Conservation (phyloP, 768 basidiomycete genomes). For the Xerocomus potaroensis region DNA sequence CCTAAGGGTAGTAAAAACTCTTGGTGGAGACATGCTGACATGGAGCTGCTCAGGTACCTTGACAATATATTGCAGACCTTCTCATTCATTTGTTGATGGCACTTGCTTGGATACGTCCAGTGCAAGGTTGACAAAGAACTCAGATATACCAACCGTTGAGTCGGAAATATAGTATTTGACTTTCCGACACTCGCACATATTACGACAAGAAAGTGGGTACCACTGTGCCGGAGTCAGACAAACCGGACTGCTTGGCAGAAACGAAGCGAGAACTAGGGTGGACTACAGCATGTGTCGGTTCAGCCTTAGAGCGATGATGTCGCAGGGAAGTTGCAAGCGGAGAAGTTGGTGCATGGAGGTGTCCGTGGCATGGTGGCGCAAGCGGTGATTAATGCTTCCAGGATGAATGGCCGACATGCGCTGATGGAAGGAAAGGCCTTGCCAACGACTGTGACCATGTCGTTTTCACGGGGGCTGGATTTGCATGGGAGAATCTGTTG, state of each 20-base stretch:
- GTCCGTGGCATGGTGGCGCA: conserved; percentile 26
- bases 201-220: conserved; percentile 1
- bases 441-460: conserved; percentile 9
- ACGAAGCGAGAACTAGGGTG: conserved; percentile 10
- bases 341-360: conserved; percentile 19
- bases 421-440: conserved; percentile 19
- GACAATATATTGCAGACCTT: conserved; percentile 9
- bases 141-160: not conserved
- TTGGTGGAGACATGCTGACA: conserved; percentile 1
- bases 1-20: not conserved
- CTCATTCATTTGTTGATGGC: conserved; percentile 16
- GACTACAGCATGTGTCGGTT: conserved; percentile 10
- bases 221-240: conserved; percentile 3
- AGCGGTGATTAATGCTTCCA: conserved; percentile 29
- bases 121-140: not conserved
- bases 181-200: not conserved
- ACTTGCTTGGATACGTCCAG: conserved; percentile 3
- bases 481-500: conserved; percentile 25
- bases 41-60: too few species aligned
- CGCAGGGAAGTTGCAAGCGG: conserved; percentile 23
- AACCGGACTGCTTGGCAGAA: conserved; percentile 12
- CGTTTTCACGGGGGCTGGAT: conserved; percentile 15
- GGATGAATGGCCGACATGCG: conserved; percentile 22
- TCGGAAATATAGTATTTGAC: not conserved
- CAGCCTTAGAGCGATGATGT: conserved; percentile 23